phyloP scores from a whole-genome alignment of 345 rosid species.

The Cardiospermum halicacabum region DNA sequence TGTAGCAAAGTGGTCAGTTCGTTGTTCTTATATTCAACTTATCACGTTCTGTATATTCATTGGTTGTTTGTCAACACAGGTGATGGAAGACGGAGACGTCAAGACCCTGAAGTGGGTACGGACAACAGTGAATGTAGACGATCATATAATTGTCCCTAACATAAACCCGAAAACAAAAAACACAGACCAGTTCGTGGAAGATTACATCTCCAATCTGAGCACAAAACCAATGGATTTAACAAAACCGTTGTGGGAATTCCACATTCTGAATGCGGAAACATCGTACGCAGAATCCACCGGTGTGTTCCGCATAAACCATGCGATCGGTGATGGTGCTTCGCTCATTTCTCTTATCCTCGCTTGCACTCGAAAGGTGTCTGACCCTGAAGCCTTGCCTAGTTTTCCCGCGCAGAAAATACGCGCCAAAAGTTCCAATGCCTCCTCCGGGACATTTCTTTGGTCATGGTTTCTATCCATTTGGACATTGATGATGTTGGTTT shows the following conservation, averaged over 20 bases:
- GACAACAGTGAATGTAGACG: slow-evolving; percentile 43
- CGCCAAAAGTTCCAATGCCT: neutral
- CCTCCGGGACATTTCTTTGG: no score
- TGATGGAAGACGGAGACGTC: no score
- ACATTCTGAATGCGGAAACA: slow-evolving; percentile 62
- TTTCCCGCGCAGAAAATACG: slow-evolving; percentile 37
- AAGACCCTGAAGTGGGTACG: slow-evolving; percentile 39
- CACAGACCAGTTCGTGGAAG: slow-evolving; percentile 52
- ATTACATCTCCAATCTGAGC: slow-evolving; percentile 57
- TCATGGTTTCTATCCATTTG: slow-evolving; percentile 20
- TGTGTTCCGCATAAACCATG: slow-evolving; percentile 51
- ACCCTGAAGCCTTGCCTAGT: slow-evolving; percentile 54
- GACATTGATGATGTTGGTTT: slow-evolving; percentile 30
- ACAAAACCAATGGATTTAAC: slow-evolving; percentile 47
- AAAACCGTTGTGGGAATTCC: slow-evolving; percentile 80
- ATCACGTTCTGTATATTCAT: no score
- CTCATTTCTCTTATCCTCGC: slow-evolving; percentile 58
- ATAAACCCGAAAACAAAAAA: slow-evolving; percentile 33
- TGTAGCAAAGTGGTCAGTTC: no score
- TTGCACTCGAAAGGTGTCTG: slow-evolving; percentile 43
- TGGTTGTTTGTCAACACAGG: no score
- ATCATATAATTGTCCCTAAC: slow-evolving; percentile 50
- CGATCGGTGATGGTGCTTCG: slow-evolving; percentile 55
- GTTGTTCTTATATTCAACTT: no score
- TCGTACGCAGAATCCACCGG: slow-evolving; percentile 56